Conservation (phyloP, 2,329 filamentous ascomycete genomes). For the Fusarium floridanum region DNA sequence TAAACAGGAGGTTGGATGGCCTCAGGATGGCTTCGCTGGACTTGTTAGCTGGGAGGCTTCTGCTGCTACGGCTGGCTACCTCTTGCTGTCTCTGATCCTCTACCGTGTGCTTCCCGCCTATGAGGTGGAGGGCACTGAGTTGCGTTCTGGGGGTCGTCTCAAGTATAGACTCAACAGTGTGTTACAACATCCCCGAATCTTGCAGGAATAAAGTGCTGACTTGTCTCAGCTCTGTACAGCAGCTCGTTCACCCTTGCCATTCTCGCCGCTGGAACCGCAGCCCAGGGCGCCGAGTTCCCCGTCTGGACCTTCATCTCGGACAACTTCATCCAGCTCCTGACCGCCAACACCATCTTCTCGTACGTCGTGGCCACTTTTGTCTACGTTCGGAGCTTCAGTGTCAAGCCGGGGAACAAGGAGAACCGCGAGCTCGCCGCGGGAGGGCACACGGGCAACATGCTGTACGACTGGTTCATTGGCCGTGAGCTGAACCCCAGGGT, state of each 20-base stretch:
- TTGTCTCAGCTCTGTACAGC: conserved; percentile 76
- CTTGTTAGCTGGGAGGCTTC: conserved; percentile 78
- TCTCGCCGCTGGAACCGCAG: conserved; percentile 78
- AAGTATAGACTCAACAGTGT: conserved; percentile 86
- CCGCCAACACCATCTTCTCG: conserved; percentile 83
- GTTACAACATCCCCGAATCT: conserved; percentile 38
- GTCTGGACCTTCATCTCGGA: conserved; percentile 95
- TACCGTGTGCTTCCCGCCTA: conserved; percentile 82
- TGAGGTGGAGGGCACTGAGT: conserved; percentile 76
- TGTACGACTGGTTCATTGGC: conserved; percentile 98
- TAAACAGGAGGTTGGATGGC: conserved; percentile 87
- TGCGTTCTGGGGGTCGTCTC: conserved; percentile 78
- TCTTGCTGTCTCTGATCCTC: conserved; percentile 79
- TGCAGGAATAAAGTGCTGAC: conserved; percentile 31
- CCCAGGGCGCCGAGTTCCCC: conserved; percentile 83
- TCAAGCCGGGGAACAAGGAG: conserved; percentile 79
- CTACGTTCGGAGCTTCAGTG: conserved; percentile 85
- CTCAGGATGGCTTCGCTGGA: conserved; percentile 75
- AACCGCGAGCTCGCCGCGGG: conserved; percentile 84
- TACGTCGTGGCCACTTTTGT: conserved; percentile 80
- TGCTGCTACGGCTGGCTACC: conserved; percentile 81
- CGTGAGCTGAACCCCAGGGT: conserved; percentile 93
- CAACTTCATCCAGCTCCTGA: conserved; percentile 89
- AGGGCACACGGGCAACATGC: conserved; percentile 83
- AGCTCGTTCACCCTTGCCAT: conserved; percentile 79